Evolutionary conservation across 2,329 filamentous ascomycete genomes (phyloP).

Genomic region (Dothideomycetes sp.): DNA sequence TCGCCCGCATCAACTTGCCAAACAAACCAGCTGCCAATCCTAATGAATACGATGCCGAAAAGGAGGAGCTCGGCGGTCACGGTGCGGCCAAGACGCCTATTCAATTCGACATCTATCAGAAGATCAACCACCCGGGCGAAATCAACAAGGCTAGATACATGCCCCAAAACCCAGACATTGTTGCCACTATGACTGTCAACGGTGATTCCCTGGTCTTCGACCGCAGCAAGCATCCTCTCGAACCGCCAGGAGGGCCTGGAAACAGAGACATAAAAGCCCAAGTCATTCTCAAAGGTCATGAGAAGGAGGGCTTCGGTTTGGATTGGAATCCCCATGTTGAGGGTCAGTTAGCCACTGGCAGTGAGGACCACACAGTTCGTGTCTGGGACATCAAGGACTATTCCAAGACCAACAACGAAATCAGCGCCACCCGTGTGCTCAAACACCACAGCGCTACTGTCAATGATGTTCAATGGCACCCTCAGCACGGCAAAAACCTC

Average conservation of each 20-base stretch:
- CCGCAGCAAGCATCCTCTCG: conserved; percentile 80
- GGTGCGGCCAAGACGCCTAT: conserved; percentile 68
- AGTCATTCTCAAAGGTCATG: conserved; percentile 76
- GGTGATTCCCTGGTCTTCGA: conserved; percentile 89
- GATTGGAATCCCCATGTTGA: conserved; percentile 81
- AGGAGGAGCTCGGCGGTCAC: conserved; percentile 89
- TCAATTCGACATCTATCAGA: conserved; percentile 87
- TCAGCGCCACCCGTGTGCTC: conserved; percentile 67
- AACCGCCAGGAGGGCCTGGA: too few species aligned
- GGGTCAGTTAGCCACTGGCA: conserved; percentile 79
- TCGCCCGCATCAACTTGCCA: conserved; percentile 87
- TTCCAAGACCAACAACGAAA: conserved; percentile 56
- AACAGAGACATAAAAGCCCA: conserved; percentile 62
- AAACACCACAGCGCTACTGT: conserved; percentile 84
- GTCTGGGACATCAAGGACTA: conserved; percentile 83
- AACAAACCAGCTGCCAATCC: conserved; percentile 65
- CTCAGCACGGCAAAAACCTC: conserved; percentile 64
- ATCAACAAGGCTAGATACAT: conserved; percentile 98
- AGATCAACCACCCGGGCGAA: conserved; percentile 91
- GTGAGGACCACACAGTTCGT: conserved; percentile 83
- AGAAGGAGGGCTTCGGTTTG: conserved; percentile 80
- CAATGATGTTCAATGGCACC: conserved; percentile 95
- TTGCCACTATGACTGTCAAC: conserved; percentile 85
- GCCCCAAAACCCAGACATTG: conserved; percentile 92
- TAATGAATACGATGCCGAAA: conserved; percentile 81